phyloP scores from a whole-genome alignment of 2,329 filamentous ascomycete species.

The Paramyrothecium roridum region DNA sequence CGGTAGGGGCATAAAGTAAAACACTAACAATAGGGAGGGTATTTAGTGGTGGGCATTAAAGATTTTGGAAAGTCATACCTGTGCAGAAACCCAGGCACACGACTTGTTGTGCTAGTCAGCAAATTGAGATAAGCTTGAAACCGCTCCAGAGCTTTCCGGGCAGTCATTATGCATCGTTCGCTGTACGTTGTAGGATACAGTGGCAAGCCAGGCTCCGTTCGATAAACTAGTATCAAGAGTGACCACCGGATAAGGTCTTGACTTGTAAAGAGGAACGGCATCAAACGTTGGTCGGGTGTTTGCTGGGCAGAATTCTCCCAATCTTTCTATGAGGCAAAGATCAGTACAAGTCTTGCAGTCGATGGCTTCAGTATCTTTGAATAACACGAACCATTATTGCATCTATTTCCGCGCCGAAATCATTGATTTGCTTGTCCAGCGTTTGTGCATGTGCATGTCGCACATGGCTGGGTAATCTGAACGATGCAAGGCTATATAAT shows the following conservation, averaged over 20 bases:
- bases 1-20: constrained; percentile 28
- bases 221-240: background rate
- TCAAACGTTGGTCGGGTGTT: background rate
- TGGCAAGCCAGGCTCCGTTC: background rate
- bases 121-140: background rate
- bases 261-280: background rate
- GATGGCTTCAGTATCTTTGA: background rate
- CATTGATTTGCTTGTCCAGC: constrained; percentile 26
- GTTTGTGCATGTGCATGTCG: constrained; percentile 28
- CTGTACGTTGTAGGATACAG: background rate
- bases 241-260: background rate
- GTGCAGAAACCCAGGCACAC: background rate
- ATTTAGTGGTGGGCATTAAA: constrained; percentile 18
- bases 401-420: constrained; percentile 9
- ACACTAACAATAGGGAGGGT: constrained; percentile 46
- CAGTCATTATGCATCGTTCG: background rate
- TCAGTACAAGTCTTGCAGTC: constrained; percentile 23
- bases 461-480: constrained; percentile 27
- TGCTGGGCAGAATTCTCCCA: background rate
- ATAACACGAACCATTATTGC: background rate
- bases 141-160: background rate
- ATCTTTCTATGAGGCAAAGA: constrained; percentile 19
- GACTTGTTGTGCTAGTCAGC: constrained; percentile 35
- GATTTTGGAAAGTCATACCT: constrained; percentile 5
- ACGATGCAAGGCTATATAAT: constrained; percentile 44